Conservation (phyloP, 2,329 filamentous ascomycete species). For the Ophiostoma angusticollis region DNA sequence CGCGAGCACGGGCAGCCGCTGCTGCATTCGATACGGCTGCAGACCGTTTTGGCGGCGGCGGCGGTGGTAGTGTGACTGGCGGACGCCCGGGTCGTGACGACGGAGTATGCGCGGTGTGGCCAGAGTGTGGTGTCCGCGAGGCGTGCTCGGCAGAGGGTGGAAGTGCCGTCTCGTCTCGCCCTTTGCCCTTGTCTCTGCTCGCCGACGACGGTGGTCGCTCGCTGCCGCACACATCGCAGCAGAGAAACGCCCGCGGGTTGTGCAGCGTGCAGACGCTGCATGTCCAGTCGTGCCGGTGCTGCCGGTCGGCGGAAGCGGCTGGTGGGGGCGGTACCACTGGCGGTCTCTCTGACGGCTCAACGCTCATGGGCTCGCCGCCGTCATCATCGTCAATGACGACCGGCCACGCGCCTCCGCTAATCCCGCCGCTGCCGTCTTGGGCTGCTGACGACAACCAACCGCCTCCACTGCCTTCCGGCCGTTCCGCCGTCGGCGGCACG, state of each 20-base stretch:
- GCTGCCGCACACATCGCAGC: constrained; percentile 43
- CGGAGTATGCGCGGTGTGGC: neutral
- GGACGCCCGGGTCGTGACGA: neutral
- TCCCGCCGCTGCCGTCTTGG: neutral
- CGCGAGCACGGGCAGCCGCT: neutral
- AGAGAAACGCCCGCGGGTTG: constrained; percentile 37
- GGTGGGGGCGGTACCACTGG: constrained; percentile 1
- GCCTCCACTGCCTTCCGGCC: constrained; percentile 34
- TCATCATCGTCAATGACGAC: constrained; percentile 7
- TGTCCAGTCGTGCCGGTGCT: constrained; percentile 27
- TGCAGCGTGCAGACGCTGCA: constrained; percentile 44
- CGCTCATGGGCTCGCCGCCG: constrained; percentile 4
- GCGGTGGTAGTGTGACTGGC: neutral
- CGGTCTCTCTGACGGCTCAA: neutral
- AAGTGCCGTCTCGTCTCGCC: neutral
- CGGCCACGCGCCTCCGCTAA: neutral
- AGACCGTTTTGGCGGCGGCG: neutral
- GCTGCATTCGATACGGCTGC: neutral
- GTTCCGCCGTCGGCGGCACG: constrained; percentile 34
- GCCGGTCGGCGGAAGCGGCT: neutral
- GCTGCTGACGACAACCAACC: constrained; percentile 17
- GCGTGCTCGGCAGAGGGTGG: no score
- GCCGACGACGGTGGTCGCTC: constrained; percentile 20
- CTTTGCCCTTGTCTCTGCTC: neutral
- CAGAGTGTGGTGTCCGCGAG: neutral